Percentiles rank a stretch among this genome's conserved stretches.
Conservation (phyloP, 106 monocot species). For the Dendrobium huoshanense region DNA sequence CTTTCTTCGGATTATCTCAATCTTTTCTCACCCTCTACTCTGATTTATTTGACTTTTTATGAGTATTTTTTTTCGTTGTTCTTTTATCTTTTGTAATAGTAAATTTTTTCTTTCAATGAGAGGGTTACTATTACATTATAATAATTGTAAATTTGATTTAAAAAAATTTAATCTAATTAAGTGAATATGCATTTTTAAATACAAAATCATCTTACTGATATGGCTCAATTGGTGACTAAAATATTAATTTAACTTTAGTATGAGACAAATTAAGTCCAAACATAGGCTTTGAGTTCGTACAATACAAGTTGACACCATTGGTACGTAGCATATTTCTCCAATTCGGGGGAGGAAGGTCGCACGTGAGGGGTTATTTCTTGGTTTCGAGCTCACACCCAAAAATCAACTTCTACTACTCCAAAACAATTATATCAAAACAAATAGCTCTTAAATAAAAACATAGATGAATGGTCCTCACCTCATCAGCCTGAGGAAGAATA, state of each 20-base stretch:
- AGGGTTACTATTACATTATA: background rate
- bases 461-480: constrained; percentile 31
- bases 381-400: background rate
- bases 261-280: background rate
- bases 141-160: background rate
- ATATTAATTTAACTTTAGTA: background rate
- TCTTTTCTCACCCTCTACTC: too few relatives aligned
- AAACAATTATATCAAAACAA: background rate
- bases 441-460: background rate
- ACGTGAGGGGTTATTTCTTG: too few relatives aligned
- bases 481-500: constrained; percentile 96
- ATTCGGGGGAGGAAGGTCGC: too few relatives aligned
- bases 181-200: background rate
- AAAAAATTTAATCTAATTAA: background rate
- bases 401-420: background rate
- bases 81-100: too few relatives aligned
- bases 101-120: too few relatives aligned
- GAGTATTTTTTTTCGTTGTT: too few relatives aligned
- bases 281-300: background rate
- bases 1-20: too few relatives aligned
- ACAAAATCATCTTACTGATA: background rate
- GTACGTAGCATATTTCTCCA: too few relatives aligned
- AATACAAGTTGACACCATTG: background rate
- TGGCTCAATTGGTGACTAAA: background rate
- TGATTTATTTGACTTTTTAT: too few relatives aligned